Evolutionary conservation across 768 basidiomycete species (phyloP), one percentile per base, ranked within the genome.

Genomic region (Flagelloscypha sp.): DNA sequence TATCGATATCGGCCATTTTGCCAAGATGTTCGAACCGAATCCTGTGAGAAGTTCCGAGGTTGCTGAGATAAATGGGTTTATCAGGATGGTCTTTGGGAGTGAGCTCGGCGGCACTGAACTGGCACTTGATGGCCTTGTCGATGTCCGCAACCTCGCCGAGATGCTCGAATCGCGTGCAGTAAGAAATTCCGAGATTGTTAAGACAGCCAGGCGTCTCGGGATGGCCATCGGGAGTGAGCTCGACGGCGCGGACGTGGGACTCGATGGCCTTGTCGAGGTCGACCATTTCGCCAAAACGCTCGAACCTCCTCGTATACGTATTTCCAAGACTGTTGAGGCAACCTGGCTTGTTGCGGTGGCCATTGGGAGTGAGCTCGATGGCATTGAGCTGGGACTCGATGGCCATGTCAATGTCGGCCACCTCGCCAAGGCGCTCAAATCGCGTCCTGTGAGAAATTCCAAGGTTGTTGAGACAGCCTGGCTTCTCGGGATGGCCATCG

Each of bases 1-100:
- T 27, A 8, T 35, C 24, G 22, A 29, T 10, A 27, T 35, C 33
- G 9, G 12, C 8, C 15, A 35, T 27, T 10, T 35, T 11, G 11
- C 24, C 17, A 11, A 35, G 11, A 27, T 27, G 24, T n/a, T 35
- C 33, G 18, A 35, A 35, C 11, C 33, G 33, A 9, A 17, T 35
- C 12, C 18, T 9, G 8, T 27, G 24, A 11, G 33, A 23, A 27
- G 9, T 22, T 10, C 33, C 33, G 27, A 35, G 22, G 17, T 35
- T 35, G 11, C 8, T 27, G 10, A 35, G 22, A 27, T 35, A 35
- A 8, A 22, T 29, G 8, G 15, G 20, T 18, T 35, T 35, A 17
- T 27, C 33, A 23, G 33, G 33, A 27, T 35, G 20, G 23, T 18
- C 33, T 8, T 35, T 22, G 9, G 11, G 20, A 27, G 24, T 35